phyloP scores from a whole-genome alignment of 2,329 filamentous ascomycete genomes.

The Orbilia oligospora region DNA sequence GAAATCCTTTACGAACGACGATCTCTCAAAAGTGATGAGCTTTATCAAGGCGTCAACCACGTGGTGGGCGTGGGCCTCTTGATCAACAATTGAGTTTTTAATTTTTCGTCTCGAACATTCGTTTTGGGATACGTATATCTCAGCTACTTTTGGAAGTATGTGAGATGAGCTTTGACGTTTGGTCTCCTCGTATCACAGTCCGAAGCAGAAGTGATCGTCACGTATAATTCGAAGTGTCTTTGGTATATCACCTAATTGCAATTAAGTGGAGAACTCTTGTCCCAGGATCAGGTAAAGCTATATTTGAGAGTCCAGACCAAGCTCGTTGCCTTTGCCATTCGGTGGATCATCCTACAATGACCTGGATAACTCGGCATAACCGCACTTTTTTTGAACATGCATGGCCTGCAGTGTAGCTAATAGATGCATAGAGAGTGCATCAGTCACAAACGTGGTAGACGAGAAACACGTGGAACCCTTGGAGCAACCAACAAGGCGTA shows the following conservation, averaged over 20 bases:
- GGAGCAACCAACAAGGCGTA: slow-evolving; percentile 27
- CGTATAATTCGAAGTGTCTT: slow-evolving; percentile 12
- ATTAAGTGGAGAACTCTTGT: slow-evolving; percentile 25
- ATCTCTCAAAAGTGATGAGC: background rate
- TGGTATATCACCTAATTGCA: slow-evolving; percentile 11
- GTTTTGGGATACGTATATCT: slow-evolving; percentile 15
- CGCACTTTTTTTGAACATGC: slow-evolving; percentile 1
- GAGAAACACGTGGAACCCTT: slow-evolving; percentile 48
- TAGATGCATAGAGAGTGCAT: slow-evolving; percentile 16
- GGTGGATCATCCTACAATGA: slow-evolving; percentile 1
- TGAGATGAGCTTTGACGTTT: slow-evolving; percentile 9
- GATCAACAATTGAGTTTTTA: background rate
- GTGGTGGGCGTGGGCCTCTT: slow-evolving; percentile 45
- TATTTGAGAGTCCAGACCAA: slow-evolving; percentile 15
- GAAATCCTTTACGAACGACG: slow-evolving; percentile 4
- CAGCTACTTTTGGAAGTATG: background rate
- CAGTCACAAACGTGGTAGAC: slow-evolving; percentile 55
- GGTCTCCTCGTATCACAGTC: background rate
- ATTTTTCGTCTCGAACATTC: slow-evolving; percentile 43
- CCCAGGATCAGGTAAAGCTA: background rate
- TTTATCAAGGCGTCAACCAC: slow-evolving; percentile 35
- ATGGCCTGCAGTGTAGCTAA: slow-evolving; percentile 9
- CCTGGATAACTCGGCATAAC: slow-evolving; percentile 29
- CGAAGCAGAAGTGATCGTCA: slow-evolving; percentile 40
- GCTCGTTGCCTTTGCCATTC: background rate